phyloP scores from a whole-genome alignment of 495 filamentous ascomycete species.

The Tetracladium marchalianum region DNA sequence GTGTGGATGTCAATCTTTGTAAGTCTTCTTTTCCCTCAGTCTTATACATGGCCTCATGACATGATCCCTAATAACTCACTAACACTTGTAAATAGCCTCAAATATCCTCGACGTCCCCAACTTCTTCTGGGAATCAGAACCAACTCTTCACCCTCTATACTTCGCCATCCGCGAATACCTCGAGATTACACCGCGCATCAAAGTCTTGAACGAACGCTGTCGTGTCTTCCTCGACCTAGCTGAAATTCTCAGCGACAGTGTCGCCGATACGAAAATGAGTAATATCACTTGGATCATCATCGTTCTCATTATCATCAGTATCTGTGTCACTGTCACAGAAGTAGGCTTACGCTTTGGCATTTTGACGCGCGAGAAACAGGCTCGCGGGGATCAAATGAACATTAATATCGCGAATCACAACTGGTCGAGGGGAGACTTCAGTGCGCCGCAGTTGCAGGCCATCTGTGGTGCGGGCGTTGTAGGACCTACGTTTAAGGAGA shows the following conservation, averaged over 20 bases:
- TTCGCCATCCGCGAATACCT: slow-evolving; percentile 93
- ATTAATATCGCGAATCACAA: not conserved
- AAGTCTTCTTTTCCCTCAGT: slow-evolving; percentile 26
- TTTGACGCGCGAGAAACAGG: slow-evolving; percentile 29
- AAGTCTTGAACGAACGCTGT: slow-evolving; percentile 94
- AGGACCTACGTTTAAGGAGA: slow-evolving; percentile 30
- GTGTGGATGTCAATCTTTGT: slow-evolving; percentile 98
- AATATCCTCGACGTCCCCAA: slow-evolving; percentile 97
- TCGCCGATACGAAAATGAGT: slow-evolving; percentile 90
- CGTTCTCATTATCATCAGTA: slow-evolving; percentile 79
- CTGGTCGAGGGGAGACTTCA: slow-evolving; percentile 21
- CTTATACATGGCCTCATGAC: too few relatives aligned
- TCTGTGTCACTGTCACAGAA: slow-evolving; percentile 82
- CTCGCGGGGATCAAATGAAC: slow-evolving; percentile 21
- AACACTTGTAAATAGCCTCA: slow-evolving; percentile 51
- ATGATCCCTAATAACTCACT: not conserved
- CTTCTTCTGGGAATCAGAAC: slow-evolving; percentile 98
- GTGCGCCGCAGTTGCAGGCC: slow-evolving; percentile 28
- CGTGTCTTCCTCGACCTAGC: slow-evolving; percentile 94
- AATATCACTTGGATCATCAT: slow-evolving; percentile 97
- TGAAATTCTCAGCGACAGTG: slow-evolving; percentile 85
- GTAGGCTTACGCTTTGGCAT: slow-evolving; percentile 82
- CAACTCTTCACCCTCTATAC: slow-evolving; percentile 90
- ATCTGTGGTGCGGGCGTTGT: slow-evolving; percentile 36
- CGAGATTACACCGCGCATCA: slow-evolving; percentile 88